Evolutionary conservation across 169 alveolate genomes (phyloP).

Genomic region (Eimeria acervulina): DNA sequence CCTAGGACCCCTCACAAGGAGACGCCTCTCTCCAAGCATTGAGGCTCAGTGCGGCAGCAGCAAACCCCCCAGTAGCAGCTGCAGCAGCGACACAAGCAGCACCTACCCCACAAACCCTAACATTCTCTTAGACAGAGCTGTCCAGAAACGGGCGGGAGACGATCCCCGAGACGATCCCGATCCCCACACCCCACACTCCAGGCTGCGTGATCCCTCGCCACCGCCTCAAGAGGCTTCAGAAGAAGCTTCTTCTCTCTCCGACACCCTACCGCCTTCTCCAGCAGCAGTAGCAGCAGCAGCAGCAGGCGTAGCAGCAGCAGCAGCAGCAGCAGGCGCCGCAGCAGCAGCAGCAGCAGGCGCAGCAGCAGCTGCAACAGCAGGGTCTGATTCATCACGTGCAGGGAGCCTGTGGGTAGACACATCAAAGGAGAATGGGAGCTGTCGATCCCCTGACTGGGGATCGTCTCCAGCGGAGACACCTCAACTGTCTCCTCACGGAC

Average conservation of each 20-base stretch:
- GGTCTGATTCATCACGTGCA: too few species aligned
- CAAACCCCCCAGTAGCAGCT: neutral
- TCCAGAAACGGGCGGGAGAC: neutral
- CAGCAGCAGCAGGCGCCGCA: neutral
- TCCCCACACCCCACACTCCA: neutral
- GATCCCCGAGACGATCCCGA: neutral
- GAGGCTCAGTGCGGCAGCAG: neutral
- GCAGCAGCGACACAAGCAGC: conserved; percentile 3
- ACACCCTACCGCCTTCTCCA: neutral
- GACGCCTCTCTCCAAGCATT: neutral
- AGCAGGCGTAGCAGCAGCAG: neutral
- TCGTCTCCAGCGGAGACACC: too few species aligned
- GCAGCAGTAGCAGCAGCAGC: neutral
- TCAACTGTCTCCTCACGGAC: too few species aligned
- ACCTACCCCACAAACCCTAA: neutral
- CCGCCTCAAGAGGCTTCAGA: neutral
- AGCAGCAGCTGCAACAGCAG: neutral
- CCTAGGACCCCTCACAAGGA: neutral
- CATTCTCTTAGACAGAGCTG: too few species aligned
- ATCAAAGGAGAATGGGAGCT: too few species aligned
- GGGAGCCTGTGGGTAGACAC: too few species aligned
- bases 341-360: neutral
- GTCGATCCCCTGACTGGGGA: too few species aligned
- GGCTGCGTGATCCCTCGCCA: neutral
- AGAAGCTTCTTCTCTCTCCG: neutral